Base-by-base conservation (phyloP, 352 stramenopile species). In the Phytophthora rubi region DNA sequence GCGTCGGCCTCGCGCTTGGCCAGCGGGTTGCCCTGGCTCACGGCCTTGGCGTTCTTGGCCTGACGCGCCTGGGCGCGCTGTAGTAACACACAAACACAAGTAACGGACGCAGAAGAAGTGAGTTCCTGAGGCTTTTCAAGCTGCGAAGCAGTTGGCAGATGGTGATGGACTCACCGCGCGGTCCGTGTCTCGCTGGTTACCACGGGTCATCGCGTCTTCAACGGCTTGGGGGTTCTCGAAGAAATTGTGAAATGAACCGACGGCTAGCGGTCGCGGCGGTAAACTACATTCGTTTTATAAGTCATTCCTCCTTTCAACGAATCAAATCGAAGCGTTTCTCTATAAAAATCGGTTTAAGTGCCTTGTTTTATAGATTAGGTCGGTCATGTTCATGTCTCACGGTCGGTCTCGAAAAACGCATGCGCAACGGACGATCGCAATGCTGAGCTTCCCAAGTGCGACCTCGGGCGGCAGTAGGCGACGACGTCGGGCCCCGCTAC, bases 111-210 rank as follows among this genome's bases (percentile, higher is more conserved):
- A 68, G 15, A 37, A 53, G 7, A 42, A 35, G 42, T 70, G 33
- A 62, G 60, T 66, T 62, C 4, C 15, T 12, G 4, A 4, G 6
- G 42, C 1, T 15, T 15, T 55, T 55, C 0, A 45, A 49, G 39
- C 32, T 32, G 55, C 23, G 47, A 59, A 33, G 18, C 8, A 54
- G 21, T 26, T 0, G 0, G 59, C 12, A 60, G 6, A n/a, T 28
- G 10, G 4, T 23, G 39, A 13, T 9, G 53, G 33, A 81, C 81
- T 35, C 70, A 95, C 87, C 56, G 82, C 84, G 49, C 87, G 87
- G 58, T 95, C 87, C 45, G 64, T 65, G 59, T 95, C 87, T 62
- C 87, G 81, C 74, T 95, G 87, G 76, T 95, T 92, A n/a, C 87
- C 87, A 68, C 87, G 87, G 39, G 84, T 87, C 87, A 95, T 93